These are phyloP conservation scores for Candida sanyiensis DNA, from an alignment of 805 yeast genomes.

Conservation along the genomic window DNA sequence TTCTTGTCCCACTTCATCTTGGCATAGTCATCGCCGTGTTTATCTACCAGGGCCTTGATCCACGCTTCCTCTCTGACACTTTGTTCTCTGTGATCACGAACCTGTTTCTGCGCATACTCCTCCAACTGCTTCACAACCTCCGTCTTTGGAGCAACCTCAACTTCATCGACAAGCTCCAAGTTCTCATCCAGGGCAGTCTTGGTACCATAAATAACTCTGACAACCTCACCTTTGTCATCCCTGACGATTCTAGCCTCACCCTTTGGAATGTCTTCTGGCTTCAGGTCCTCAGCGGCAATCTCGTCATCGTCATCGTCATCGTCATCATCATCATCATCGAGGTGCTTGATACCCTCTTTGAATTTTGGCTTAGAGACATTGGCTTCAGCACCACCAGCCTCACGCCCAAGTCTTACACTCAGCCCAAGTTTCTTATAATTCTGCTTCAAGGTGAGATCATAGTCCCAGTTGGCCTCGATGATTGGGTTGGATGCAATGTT, in stretches of 20 bases:
- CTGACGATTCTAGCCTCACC: slow-evolving; percentile 76
- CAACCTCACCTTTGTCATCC: slow-evolving; percentile 62
- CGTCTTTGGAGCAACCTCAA: slow-evolving; percentile 31
- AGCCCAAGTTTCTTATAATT: slow-evolving; percentile 83
- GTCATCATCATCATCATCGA: slow-evolving; percentile 23
- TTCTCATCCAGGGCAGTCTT: slow-evolving; percentile 36
- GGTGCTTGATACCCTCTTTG: slow-evolving; percentile 23
- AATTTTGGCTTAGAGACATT: slow-evolving; percentile 35
- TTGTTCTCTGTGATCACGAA: slow-evolving; percentile 43
- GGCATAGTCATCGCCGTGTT: slow-evolving; percentile 82
- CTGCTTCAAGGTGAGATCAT: slow-evolving; percentile 70
- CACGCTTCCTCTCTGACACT: slow-evolving; percentile 73
- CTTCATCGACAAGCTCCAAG: slow-evolving; percentile 27
- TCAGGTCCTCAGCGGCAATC: slow-evolving; percentile 27
- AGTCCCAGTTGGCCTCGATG: slow-evolving; percentile 89
- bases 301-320: slow-evolving; percentile 14
- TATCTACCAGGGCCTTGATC: slow-evolving; percentile 56
- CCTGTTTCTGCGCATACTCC: slow-evolving; percentile 42
- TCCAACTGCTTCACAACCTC: slow-evolving; percentile 68
- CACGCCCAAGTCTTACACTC: slow-evolving; percentile 53
- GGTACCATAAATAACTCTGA: slow-evolving; percentile 66
- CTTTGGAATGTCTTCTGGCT: slow-evolving; percentile 54
- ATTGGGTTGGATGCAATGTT: slow-evolving; percentile 70
- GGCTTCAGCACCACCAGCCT: slow-evolving; percentile 80
- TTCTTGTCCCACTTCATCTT: slow-evolving; percentile 92